Conservation (phyloP, 139 green algal species). For the Coelastrella sp. region DNA sequence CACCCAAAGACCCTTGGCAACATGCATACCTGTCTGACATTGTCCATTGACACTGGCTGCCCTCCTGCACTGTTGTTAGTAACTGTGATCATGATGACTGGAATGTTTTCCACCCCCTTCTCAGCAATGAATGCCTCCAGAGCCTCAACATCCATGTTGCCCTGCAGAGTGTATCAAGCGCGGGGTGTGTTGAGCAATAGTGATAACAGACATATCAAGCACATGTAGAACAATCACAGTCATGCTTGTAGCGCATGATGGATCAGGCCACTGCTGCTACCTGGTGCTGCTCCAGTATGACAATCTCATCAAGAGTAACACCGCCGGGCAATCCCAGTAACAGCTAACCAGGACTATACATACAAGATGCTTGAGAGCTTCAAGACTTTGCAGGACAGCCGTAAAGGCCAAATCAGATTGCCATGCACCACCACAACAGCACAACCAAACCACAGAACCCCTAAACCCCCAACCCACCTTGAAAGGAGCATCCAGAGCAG, state of each 20-base stretch:
- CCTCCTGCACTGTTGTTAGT: constrained; percentile 54
- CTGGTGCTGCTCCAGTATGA: too few species aligned
- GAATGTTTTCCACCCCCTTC: constrained; percentile 16
- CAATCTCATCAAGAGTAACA: too few species aligned
- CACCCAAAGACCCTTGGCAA: background rate
- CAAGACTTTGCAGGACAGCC: too few species aligned
- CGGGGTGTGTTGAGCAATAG: background rate
- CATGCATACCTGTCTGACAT: constrained; percentile 31
- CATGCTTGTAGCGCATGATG: too few species aligned
- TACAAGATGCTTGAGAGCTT: too few species aligned
- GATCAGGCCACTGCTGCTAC: too few species aligned
- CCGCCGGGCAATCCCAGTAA: too few species aligned
- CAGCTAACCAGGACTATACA: too few species aligned
- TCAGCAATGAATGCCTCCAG: constrained; percentile 37
- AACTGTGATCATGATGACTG: constrained; percentile 50
- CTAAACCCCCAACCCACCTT: constrained; percentile 12
- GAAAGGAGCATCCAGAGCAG: constrained; percentile 19
- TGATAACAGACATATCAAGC: background rate
- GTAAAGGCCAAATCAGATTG: too few species aligned
- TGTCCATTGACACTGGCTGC: constrained; percentile 51
- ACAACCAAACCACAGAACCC: too few species aligned
- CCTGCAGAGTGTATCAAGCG: background rate
- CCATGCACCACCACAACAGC: too few species aligned
- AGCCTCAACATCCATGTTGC: constrained; percentile 48
- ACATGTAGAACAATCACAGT: background rate